phyloP scores from a whole-genome alignment of 495 filamentous ascomycete genomes.

The Lepraria neglecta region DNA sequence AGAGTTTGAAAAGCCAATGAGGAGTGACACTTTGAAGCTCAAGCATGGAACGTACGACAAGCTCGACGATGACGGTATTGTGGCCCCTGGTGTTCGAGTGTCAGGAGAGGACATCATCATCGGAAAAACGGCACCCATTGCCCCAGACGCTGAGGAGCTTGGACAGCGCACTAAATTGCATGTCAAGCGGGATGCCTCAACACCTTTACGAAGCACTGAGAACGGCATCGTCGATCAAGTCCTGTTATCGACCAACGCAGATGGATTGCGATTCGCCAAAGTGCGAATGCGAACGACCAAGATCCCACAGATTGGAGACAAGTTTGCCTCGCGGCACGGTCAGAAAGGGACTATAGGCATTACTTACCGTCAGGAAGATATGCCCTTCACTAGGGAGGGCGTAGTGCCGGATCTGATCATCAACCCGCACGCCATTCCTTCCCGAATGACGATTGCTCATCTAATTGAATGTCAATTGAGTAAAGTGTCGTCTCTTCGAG shows the following conservation, averaged over 20 bases:
- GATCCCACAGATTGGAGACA: constrained; percentile 97
- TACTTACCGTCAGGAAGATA: constrained; percentile 93
- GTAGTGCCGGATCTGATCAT: constrained; percentile 94
- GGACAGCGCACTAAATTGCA: constrained; percentile 85
- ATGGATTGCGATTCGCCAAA: constrained; percentile 88
- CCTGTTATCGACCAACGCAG: constrained; percentile 83
- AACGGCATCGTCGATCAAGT: constrained; percentile 95
- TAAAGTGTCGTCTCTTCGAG: constrained; percentile 86
- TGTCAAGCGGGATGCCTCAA: constrained; percentile 90
- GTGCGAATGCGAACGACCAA: constrained; percentile 96
- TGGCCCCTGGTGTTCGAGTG: constrained; percentile 86
- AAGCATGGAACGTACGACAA: constrained; percentile 98
- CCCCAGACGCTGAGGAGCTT: constrained; percentile 85
- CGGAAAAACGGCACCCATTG: constrained; percentile 92
- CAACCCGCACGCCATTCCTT: constrained; percentile 99
- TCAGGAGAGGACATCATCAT: constrained; percentile 99
- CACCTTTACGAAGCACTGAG: constrained; percentile 88
- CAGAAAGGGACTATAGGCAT: constrained; percentile 99
- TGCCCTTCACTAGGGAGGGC: constrained; percentile 93
- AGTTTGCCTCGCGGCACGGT: constrained; percentile 97
- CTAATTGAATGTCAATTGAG: constrained; percentile 97
- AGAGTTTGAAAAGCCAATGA: constrained; percentile 86
- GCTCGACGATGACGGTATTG: constrained; percentile 88
- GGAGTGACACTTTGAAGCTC: constrained; percentile 78
- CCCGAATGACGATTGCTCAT: constrained; percentile 99